Percentiles rank a stretch among this genome's conserved stretches.
Evolutionary conservation across 1,284 basidiomycete genomes (phyloP).

Genomic region (Rhodotorula sp.): DNA sequence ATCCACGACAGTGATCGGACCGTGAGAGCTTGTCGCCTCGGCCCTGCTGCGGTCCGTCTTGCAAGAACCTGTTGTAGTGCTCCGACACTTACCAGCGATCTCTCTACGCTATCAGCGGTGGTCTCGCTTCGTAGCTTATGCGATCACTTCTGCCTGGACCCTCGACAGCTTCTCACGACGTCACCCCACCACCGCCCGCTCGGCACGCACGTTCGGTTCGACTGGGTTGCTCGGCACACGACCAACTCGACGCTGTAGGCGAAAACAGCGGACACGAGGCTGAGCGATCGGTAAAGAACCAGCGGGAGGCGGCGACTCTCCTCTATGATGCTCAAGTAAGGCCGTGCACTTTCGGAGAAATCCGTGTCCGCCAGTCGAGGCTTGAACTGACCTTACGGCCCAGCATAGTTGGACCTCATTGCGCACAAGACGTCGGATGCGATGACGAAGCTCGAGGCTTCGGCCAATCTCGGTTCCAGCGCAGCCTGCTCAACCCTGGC

Average conservation of each 20-base stretch:
- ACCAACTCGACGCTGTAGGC: too few relatives aligned
- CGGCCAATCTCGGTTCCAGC: constrained; percentile 27
- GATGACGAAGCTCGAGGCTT: constrained; percentile 22
- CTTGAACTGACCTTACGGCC: neutral
- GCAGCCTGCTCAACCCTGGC: constrained; percentile 40
- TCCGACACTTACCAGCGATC: too few relatives aligned
- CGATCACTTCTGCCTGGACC: too few relatives aligned
- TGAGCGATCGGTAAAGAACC: neutral
- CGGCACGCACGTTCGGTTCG: neutral
- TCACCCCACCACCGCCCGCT: too few relatives aligned
- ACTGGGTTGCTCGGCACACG: neutral
- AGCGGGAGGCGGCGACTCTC: neutral
- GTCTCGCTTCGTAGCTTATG: too few relatives aligned
- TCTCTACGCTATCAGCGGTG: too few relatives aligned
- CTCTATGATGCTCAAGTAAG: neutral
- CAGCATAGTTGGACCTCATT: constrained; percentile 39
- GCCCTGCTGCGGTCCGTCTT: too few relatives aligned
- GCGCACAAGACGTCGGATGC: constrained; percentile 30
- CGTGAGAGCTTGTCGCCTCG: too few relatives aligned
- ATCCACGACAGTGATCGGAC: too few relatives aligned
- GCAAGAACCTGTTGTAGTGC: too few relatives aligned
- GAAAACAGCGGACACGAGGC: too few relatives aligned
- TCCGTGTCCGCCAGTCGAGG: neutral
- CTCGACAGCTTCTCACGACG: too few relatives aligned
- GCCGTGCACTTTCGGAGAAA: neutral